A percentile compares a stretch with the other conserved stretches of the same genome.
Conservation (phyloP, 495 filamentous ascomycete species). For the Delitschia confertaspora region DNA sequence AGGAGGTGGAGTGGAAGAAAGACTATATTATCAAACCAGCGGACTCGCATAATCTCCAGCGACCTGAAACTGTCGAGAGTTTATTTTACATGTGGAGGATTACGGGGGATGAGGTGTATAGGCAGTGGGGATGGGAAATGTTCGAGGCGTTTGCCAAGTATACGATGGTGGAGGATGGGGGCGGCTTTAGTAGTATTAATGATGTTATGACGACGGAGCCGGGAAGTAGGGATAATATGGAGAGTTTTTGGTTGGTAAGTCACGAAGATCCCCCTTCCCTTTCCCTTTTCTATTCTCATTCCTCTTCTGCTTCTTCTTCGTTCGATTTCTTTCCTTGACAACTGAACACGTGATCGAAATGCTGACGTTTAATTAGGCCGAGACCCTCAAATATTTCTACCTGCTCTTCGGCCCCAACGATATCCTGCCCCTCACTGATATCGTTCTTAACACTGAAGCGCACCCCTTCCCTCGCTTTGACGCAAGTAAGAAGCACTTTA, state of each 20-base stretch:
- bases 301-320: neutral
- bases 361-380: slow-evolving; percentile 49
- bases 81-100: slow-evolving; percentile 99
- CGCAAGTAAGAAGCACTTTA: slow-evolving; percentile 57
- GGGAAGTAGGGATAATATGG: slow-evolving; percentile 36
- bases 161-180: slow-evolving; percentile 60
- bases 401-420: slow-evolving; percentile 82
- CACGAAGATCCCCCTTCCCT: no score
- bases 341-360: neutral
- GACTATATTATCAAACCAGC: slow-evolving; percentile 67
- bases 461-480: slow-evolving; percentile 85
- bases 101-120: slow-evolving; percentile 82
- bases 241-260: slow-evolving; percentile 57
- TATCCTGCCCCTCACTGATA: slow-evolving; percentile 69
- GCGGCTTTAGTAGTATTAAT: slow-evolving; percentile 69
- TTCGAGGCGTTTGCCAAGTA: slow-evolving; percentile 85
- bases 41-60: slow-evolving; percentile 88
- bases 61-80: slow-evolving; percentile 90
- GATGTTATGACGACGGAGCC: slow-evolving; percentile 49
- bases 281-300: neutral
- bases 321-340: neutral
- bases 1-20: slow-evolving; percentile 54
- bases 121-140: slow-evolving; percentile 98
- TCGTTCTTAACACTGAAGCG: slow-evolving; percentile 94
- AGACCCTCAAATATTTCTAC: slow-evolving; percentile 97